A percentile compares a stretch with the other conserved stretches of the same genome.
Conservation (phyloP, 1,284 basidiomycete genomes). For the Stereum hirsutum region DNA sequence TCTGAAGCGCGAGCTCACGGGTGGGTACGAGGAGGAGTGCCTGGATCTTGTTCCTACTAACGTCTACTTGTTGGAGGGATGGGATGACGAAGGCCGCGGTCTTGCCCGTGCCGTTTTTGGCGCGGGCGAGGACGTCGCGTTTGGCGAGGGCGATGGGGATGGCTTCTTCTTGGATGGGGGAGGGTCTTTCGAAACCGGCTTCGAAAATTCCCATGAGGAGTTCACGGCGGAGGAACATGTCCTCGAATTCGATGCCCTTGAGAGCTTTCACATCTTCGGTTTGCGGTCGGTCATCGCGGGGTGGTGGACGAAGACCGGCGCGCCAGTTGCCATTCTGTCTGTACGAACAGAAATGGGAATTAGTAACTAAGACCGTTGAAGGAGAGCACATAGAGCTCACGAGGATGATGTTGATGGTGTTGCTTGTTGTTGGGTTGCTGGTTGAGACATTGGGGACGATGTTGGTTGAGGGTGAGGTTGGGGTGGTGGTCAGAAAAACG, state of each 20-base stretch:
- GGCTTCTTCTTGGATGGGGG: constrained; percentile 97
- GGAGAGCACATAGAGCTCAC: constrained; percentile 15
- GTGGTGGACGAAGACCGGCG: constrained; percentile 70
- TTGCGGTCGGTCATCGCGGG: constrained; percentile 87
- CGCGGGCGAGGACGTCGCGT: constrained; percentile 88
- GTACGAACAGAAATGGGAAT: background rate
- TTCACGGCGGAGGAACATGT: constrained; percentile 55
- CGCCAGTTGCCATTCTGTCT: constrained; percentile 48
- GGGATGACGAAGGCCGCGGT: constrained; percentile 99
- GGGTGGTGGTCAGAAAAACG: too few species aligned
- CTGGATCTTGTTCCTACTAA: constrained; percentile 86
- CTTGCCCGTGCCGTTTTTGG: constrained; percentile 90
- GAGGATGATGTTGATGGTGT: constrained; percentile 23
- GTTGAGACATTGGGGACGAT: constrained; percentile 19
- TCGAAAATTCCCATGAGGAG: constrained; percentile 87
- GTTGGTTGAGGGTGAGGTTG: too few species aligned
- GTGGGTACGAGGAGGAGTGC: constrained; percentile 92
- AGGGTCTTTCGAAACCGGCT: constrained; percentile 94
- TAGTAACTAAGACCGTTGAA: background rate
- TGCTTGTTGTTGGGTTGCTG: constrained; percentile 19
- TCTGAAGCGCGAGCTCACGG: constrained; percentile 92
- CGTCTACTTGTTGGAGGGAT: constrained; percentile 88
- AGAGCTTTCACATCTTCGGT: constrained; percentile 93
- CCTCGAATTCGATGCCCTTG: constrained; percentile 88
- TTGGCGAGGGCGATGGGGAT: constrained; percentile 83